These are phyloP conservation scores for Craspedostauros australis DNA, from an alignment of 108 stramenopile genomes.

Conservation along the genomic window DNA sequence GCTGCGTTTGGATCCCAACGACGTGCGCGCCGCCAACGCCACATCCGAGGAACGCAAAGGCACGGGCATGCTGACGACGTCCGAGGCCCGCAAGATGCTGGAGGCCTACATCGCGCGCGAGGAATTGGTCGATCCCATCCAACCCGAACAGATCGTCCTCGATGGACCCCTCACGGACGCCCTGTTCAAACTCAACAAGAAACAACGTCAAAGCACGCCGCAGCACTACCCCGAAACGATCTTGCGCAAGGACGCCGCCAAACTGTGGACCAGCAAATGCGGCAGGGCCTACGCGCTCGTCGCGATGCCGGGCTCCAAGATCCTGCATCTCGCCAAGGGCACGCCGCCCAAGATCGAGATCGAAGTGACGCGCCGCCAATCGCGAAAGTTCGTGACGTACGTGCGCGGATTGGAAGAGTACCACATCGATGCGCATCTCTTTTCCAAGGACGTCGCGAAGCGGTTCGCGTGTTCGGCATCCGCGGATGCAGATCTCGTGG, in stretches of 20 bases:
- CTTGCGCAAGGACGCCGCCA: slow-evolving; percentile 53
- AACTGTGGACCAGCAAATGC: slow-evolving; percentile 43
- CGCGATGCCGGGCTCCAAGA: slow-evolving; percentile 65
- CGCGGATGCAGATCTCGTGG: slow-evolving; percentile 46
- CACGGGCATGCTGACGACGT: slow-evolving; percentile 64
- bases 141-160: slow-evolving; percentile 29
- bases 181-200: slow-evolving; percentile 47
- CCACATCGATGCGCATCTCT: slow-evolving; percentile 39
- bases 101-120: slow-evolving; percentile 57
- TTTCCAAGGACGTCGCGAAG: slow-evolving; percentile 52
- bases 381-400: slow-evolving; percentile 66
- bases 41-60: slow-evolving; percentile 67
- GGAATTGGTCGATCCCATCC: slow-evolving; percentile 26
- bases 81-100: slow-evolving; percentile 60
- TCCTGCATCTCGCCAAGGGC: slow-evolving; percentile 48
- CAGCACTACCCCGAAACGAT: slow-evolving; percentile 28
- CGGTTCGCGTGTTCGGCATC: slow-evolving; percentile 64
- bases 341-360: slow-evolving; percentile 52
- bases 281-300: slow-evolving; percentile 65
- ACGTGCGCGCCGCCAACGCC: slow-evolving; percentile 66
- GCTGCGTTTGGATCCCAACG: slow-evolving; percentile 51
- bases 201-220: slow-evolving; percentile 10
- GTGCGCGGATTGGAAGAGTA: slow-evolving; percentile 76
- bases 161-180: slow-evolving; percentile 79
- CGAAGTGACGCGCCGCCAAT: slow-evolving; percentile 56